Evolutionary conservation across 345 rosid species (phyloP), one percentile per base, ranked within the genome.

Genomic region (Camelina hispida): DNA sequence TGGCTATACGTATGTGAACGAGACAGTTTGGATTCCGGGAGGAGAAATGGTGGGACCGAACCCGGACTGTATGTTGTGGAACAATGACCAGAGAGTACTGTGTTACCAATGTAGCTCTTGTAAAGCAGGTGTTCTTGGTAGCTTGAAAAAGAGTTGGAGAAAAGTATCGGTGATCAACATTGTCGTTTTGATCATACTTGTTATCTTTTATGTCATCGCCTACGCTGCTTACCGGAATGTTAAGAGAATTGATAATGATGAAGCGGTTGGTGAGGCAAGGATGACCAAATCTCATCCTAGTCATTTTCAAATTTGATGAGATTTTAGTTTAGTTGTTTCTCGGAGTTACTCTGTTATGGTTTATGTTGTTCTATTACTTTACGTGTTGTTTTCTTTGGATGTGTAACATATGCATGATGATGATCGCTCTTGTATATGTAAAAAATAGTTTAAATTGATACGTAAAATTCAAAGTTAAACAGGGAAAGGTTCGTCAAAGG

Each of bases 91-190:
- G 57, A 42, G 60, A 62, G 81, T 64, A 25, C 81, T 95, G 0
- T 95, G 99, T 82, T 95, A 95, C 65, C 73, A 75, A 4, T 95
- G 99, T 34, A 69, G 83, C 73, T 90, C 99, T 6, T 95, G 99
- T 84, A 95, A 88, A 77, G 99, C 98, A 0, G 98, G 98, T 14
- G 96, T 95, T 25, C 84, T 95, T 15, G 98, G 84, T 55, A 95
- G 93, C 84, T 73, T 95, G 32, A 91, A 71, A 86, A 84, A 81
- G 83, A 95, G 97, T 72, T 95, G 99, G 99, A 86, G 99, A 81
- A 92, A 95, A 80, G 98, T 86, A 34, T 95, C 98, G 0, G 84
- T 92, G 38, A 85, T 95, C 75, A 92, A 95, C 84, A 89, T 95
- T 1, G 80, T 90, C 32, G 86, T 95, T 30, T 62, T 90, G 58